Evolutionary conservation across 345 rosid species (phyloP).

Genomic region (Citrus trifoliata): DNA sequence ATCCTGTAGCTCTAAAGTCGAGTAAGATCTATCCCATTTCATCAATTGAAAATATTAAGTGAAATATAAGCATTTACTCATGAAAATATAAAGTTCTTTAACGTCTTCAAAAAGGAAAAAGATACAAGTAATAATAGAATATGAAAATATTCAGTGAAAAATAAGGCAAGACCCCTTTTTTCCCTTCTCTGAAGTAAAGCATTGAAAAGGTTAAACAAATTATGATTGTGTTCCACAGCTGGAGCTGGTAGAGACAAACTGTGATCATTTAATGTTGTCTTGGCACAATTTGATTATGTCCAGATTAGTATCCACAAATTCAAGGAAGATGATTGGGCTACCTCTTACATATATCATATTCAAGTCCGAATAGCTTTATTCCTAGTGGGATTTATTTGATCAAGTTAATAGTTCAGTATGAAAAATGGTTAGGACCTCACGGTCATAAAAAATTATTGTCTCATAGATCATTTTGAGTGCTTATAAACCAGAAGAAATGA

Average conservation of each 20-base stretch:
- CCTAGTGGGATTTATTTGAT: not conserved
- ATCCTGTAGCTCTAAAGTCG: too few species aligned
- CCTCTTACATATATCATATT: conserved; percentile 32
- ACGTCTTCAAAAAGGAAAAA: too few species aligned
- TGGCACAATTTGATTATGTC: conserved; percentile 53
- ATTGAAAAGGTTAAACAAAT: not conserved
- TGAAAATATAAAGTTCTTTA: not conserved
- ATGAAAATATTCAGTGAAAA: not conserved
- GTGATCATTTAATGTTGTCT: conserved; percentile 53
- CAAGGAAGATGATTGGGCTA: conserved; percentile 47
- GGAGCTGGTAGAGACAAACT: conserved; percentile 45
- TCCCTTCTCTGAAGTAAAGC: not conserved
- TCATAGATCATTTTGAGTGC: not conserved
- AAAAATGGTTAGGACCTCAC: too few species aligned
- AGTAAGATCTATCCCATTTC: too few species aligned
- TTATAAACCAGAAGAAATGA: not conserved
- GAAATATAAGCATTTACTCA: too few species aligned
- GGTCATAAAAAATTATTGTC: too few species aligned
- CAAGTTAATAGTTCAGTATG: not conserved
- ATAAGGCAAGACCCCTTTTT: not conserved
- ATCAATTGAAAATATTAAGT: too few species aligned
- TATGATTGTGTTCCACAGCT: conserved; percentile 35
- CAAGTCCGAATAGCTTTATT: not conserved
- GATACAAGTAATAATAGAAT: not conserved
- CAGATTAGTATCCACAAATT: conserved; percentile 69